phyloP scores from a whole-genome alignment of 2,329 filamentous ascomycete genomes.

The Cladophialophora chaetospira region DNA sequence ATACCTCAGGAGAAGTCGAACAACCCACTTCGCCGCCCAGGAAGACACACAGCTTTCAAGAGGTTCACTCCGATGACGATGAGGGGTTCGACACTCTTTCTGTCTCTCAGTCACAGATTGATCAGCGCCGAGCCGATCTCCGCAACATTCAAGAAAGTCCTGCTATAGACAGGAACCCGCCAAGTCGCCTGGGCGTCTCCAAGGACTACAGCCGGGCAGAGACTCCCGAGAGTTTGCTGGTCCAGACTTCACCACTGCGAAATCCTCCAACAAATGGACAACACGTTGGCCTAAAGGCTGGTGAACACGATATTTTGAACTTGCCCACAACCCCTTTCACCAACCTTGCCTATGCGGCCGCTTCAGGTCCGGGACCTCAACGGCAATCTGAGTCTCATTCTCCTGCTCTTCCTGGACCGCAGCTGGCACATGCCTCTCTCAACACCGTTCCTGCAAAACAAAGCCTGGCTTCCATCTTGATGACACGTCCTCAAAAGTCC shows the following conservation, averaged over 20 bases:
- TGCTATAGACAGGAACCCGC: not conserved
- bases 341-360: too few relatives aligned
- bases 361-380: too few relatives aligned
- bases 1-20: not conserved
- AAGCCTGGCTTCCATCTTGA: constrained; percentile 30
- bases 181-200: not conserved
- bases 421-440: not conserved
- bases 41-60: not conserved
- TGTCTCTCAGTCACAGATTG: constrained; percentile 15
- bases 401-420: too few relatives aligned
- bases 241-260: not conserved
- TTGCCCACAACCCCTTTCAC: too few relatives aligned
- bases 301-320: too few relatives aligned
- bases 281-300: too few relatives aligned
- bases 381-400: too few relatives aligned
- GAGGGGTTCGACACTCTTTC: constrained; percentile 27
- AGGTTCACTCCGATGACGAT: constrained; percentile 17
- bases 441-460: constrained; percentile 18
- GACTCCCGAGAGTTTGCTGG: not conserved
- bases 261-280: too few relatives aligned
- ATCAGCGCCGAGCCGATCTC: constrained; percentile 22
- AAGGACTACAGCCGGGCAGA: not conserved
- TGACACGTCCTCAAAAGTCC: constrained; percentile 23
- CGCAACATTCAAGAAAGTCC: constrained; percentile 13
- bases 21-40: not conserved